phyloP scores from a whole-genome alignment of 2,329 filamentous ascomycete species.

The Paracamarosporium sp. region DNA sequence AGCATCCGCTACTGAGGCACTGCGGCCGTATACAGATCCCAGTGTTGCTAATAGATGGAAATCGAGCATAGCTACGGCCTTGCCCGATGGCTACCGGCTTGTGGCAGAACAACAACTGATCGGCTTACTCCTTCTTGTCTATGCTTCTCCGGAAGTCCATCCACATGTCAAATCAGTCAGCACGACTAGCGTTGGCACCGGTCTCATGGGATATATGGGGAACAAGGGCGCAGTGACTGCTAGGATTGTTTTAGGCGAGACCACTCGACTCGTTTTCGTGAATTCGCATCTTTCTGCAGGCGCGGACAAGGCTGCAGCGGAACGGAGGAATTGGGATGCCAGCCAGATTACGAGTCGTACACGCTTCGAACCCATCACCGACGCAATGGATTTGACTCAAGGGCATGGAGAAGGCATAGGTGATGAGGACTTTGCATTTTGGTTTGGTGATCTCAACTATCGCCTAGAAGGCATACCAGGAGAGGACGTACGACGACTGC shows the following conservation, averaged over 20 bases:
- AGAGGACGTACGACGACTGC: constrained; percentile 83
- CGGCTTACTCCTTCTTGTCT: constrained; percentile 83
- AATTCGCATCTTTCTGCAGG: constrained; percentile 93
- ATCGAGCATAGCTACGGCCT: constrained; percentile 71
- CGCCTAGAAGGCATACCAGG: constrained; percentile 86
- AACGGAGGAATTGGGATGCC: constrained; percentile 89
- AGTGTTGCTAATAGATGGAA: constrained; percentile 80
- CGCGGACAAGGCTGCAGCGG: constrained; percentile 75
- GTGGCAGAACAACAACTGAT: constrained; percentile 85
- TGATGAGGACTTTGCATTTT: constrained; percentile 92
- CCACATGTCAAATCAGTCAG: constrained; percentile 81
- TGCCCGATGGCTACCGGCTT: constrained; percentile 79
- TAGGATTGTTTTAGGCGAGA: constrained; percentile 85
- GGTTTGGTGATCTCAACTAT: constrained; percentile 97
- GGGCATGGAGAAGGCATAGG: constrained; percentile 72
- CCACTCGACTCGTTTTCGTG: constrained; percentile 85
- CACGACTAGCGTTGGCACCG: constrained; percentile 84
- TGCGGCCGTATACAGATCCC: constrained; percentile 77
- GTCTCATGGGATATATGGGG: constrained; percentile 89
- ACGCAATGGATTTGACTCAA: constrained; percentile 67
- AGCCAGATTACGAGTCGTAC: constrained; percentile 78
- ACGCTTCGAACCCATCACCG: constrained; percentile 76
- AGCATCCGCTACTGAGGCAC: constrained; percentile 77
- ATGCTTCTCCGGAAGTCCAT: constrained; percentile 78
- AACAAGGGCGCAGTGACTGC: constrained; percentile 92